Percentiles rank a stretch among this genome's conserved stretches.
phyloP scores from a whole-genome alignment of 2,329 filamentous ascomycete species.

The Paracamarosporium sp. region DNA sequence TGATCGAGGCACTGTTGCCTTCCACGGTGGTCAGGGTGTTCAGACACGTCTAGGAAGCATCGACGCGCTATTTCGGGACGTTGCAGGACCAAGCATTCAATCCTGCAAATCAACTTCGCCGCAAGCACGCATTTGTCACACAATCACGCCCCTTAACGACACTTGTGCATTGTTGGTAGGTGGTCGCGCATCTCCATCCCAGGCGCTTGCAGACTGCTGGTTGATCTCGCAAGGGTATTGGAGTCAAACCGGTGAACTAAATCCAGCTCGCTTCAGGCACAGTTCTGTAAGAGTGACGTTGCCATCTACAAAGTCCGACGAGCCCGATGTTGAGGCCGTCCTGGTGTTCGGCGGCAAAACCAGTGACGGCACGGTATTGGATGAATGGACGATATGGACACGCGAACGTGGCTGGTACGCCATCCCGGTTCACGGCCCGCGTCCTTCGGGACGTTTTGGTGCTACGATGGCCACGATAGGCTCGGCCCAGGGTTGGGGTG shows the following conservation, averaged over 20 bases:
- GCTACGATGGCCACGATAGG: conserved; percentile 58
- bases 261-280: conserved; percentile 77
- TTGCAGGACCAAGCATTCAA: conserved; percentile 24
- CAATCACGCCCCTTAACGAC: conserved; percentile 69
- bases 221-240: conserved; percentile 68
- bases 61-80: conserved; percentile 43
- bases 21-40: conserved; percentile 55
- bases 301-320: conserved; percentile 45
- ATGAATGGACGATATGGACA: conserved; percentile 55
- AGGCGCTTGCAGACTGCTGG: conserved; percentile 77
- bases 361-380: conserved; percentile 49
- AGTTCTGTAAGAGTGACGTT: conserved; percentile 60
- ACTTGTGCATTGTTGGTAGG: conserved; percentile 72
- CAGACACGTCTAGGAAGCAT: conserved; percentile 58
- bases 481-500: conserved; percentile 58
- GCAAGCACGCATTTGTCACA: conserved; percentile 71
- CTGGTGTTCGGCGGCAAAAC: conserved; percentile 56
- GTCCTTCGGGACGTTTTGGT: conserved; percentile 62
- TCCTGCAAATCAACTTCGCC: conserved; percentile 43
- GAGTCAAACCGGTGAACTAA: conserved; percentile 70
- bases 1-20: conserved; percentile 38
- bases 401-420: conserved; percentile 59
- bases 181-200: conserved; percentile 78
- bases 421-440: conserved; percentile 44
- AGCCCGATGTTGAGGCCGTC: conserved; percentile 50